phyloP scores from a whole-genome alignment of 768 basidiomycete genomes.

The Rhodotorula babjevae region DNA sequence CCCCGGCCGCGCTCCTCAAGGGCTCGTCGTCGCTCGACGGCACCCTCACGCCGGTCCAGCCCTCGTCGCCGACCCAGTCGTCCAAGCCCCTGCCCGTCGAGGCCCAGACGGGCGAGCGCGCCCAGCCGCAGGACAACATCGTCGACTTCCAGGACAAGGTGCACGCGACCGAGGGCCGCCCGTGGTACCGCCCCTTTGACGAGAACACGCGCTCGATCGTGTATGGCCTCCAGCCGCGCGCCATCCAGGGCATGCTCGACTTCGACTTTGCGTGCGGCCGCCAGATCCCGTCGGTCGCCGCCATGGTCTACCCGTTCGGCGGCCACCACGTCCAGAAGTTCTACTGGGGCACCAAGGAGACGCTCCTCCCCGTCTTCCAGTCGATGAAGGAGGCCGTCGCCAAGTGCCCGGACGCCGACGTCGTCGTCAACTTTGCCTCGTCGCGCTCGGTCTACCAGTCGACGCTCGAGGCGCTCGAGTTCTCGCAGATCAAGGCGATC shows the following conservation, averaged over 20 bases:
- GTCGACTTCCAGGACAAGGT: slow-evolving; percentile 66
- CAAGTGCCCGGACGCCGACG: slow-evolving; percentile 95
- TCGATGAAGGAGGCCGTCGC: slow-evolving; percentile 79
- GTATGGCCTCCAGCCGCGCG: slow-evolving; percentile 96
- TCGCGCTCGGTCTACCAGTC: slow-evolving; percentile 89
- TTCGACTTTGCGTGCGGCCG: slow-evolving; percentile 99
- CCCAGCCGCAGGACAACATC: slow-evolving; percentile 79
- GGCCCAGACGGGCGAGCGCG: slow-evolving; percentile 59
- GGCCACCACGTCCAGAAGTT: slow-evolving; percentile 99
- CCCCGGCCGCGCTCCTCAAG: slow-evolving; percentile 42
- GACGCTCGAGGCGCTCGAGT: slow-evolving; percentile 82
- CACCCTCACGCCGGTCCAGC: slow-evolving; percentile 54
- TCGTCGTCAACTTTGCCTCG: slow-evolving; percentile 96
- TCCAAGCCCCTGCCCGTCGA: slow-evolving; percentile 48
- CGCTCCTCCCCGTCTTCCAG: slow-evolving; percentile 95
- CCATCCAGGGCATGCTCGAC: slow-evolving; percentile 97
- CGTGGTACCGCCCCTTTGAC: slow-evolving; percentile 87
- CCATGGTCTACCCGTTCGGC: slow-evolving; percentile 99
- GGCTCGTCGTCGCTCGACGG: slow-evolving; percentile 48
- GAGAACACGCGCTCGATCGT: slow-evolving; percentile 90
- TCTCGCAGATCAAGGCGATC: slow-evolving; percentile 64
- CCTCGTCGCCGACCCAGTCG: slow-evolving; percentile 44
- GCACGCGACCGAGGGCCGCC: slow-evolving; percentile 51
- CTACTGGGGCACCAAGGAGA: slow-evolving; percentile 99
- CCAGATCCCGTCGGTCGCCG: slow-evolving; percentile 81